Percentiles rank a stretch among this genome's conserved stretches.
Evolutionary conservation across 495 filamentous ascomycete species (phyloP).

Genomic region (Trichoderma gamsii): DNA sequence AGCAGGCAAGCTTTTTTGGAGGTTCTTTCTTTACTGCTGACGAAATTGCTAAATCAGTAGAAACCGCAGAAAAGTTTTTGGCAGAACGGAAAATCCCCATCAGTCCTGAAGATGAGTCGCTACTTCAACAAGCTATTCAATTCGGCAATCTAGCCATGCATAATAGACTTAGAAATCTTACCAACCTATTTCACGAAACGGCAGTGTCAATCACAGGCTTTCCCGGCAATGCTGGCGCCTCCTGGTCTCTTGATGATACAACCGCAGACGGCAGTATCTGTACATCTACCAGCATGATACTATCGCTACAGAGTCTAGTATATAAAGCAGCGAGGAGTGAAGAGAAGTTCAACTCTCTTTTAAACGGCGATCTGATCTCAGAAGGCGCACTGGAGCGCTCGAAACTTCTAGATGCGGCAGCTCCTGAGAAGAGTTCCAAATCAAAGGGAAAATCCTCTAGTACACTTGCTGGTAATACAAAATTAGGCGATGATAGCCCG

Average conservation of each 20-base stretch:
- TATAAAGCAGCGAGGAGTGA: constrained; percentile 14
- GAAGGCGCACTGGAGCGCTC: constrained; percentile 29
- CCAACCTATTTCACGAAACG: constrained; percentile 66
- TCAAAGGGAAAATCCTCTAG: constrained; percentile 7
- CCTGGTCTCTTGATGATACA: constrained; percentile 54
- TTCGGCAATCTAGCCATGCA: constrained; percentile 53
- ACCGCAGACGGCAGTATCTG: constrained; percentile 24
- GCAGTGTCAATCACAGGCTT: constrained; percentile 63
- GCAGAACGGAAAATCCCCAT: constrained; percentile 44
- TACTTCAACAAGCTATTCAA: constrained; percentile 55
- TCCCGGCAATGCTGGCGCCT: constrained; percentile 46
- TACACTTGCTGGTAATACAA: constrained; percentile 36
- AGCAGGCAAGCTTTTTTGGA: constrained; percentile 88
- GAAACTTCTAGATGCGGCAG: constrained; percentile 21
- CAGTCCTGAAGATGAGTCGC: constrained; percentile 49
- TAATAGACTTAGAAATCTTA: constrained; percentile 58
- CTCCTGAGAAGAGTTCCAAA: constrained; percentile 5
- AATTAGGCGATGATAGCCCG: constrained; percentile 28
- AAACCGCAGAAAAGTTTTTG: constrained; percentile 60
- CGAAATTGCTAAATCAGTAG: constrained; percentile 56
- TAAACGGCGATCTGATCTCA: constrained; percentile 33
- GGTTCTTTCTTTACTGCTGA: constrained; percentile 59
- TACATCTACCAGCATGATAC: constrained; percentile 35
- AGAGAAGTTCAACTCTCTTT: constrained; percentile 22
- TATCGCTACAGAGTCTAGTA: constrained; percentile 35